Conservation (phyloP, 768 basidiomycete species). For the Boletus rubescentipes region DNA sequence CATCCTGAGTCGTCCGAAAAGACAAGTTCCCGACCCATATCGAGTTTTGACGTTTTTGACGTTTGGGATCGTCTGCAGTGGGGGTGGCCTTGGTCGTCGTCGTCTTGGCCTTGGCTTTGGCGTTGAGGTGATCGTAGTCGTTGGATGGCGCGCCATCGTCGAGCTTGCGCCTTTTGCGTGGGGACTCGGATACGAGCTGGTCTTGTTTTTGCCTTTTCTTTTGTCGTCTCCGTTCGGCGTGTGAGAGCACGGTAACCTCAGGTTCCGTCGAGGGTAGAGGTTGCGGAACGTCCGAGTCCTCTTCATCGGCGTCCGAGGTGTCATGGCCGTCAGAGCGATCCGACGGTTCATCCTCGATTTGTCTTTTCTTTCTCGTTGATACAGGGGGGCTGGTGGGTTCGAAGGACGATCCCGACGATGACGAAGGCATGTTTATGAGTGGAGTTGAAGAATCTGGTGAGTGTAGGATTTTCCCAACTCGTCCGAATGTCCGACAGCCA, state of each 20-base stretch:
- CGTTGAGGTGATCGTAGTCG: not conserved
- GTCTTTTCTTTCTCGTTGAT: slow-evolving; percentile 24
- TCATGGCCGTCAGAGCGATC: slow-evolving; percentile 28
- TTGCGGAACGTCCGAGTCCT: slow-evolving; percentile 5
- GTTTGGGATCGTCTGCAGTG: slow-evolving; percentile 11
- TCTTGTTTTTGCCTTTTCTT: slow-evolving; percentile 44
- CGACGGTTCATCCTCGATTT: slow-evolving; percentile 16
- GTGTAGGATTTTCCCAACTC: no score
- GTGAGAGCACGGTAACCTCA: slow-evolving; percentile 69
- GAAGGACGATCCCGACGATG: slow-evolving; percentile 31
- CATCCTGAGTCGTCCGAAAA: slow-evolving; percentile 80
- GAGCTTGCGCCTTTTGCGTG: slow-evolving; percentile 49
- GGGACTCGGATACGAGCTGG: slow-evolving; percentile 9
- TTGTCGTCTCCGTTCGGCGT: slow-evolving; percentile 67
- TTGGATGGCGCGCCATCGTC: slow-evolving; percentile 23
- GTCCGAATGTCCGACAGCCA: no score
- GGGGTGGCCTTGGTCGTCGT: not conserved
- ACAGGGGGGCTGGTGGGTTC: slow-evolving; percentile 32
- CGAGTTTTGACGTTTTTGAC: slow-evolving; percentile 71
- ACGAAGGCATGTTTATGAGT: slow-evolving; percentile 21
- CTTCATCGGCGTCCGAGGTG: slow-evolving; percentile 16
- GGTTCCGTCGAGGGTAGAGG: slow-evolving; percentile 5
- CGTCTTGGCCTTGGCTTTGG: not conserved
- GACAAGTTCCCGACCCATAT: slow-evolving; percentile 96
- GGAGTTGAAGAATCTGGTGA: no score